These are phyloP conservation scores for Naganishia liquefaciens DNA, from an alignment of 1,284 basidiomycete species.

Conservation along the genomic window DNA sequence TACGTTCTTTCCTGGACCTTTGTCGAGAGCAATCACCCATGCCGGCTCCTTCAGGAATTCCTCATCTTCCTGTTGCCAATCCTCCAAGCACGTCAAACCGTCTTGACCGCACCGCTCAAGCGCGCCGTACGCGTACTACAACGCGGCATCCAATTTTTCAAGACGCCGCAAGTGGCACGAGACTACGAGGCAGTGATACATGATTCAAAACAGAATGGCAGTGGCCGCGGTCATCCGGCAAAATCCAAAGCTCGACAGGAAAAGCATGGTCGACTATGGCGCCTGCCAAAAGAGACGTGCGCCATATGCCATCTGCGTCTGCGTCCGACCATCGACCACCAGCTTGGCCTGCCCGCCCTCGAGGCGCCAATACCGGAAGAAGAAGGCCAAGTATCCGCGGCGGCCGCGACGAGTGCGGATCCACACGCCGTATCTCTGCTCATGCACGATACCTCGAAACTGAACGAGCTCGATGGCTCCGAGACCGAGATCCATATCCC, in stretches of 20 bases:
- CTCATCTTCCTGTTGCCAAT: slow-evolving; percentile 88
- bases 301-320: slow-evolving; percentile 54
- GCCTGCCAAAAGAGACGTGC: slow-evolving; percentile 50
- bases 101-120: slow-evolving; percentile 61
- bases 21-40: slow-evolving; percentile 8
- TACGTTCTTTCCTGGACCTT: slow-evolving; percentile 53
- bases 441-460: slow-evolving; percentile 21
- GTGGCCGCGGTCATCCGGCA: neutral
- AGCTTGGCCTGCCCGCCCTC: slow-evolving; percentile 40
- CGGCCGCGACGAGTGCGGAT: slow-evolving; percentile 24
- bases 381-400: neutral
- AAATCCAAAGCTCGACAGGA: slow-evolving; percentile 26
- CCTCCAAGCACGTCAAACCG: slow-evolving; percentile 61
- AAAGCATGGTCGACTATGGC: slow-evolving; percentile 44
- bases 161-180: slow-evolving; percentile 45
- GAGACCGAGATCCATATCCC: slow-evolving; percentile 50
- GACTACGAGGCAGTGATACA: slow-evolving; percentile 24
- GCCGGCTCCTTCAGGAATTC: slow-evolving; percentile 72
- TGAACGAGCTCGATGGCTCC: slow-evolving; percentile 33
- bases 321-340: slow-evolving; percentile 37
- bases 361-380: slow-evolving; percentile 30
- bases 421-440: slow-evolving; percentile 29
- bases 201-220: slow-evolving; percentile 32
- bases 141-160: slow-evolving; percentile 51
- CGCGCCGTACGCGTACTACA: slow-evolving; percentile 24